Conservation (phyloP, 164 flowering plant genomes). For the Chimonanthus praecox region DNA sequence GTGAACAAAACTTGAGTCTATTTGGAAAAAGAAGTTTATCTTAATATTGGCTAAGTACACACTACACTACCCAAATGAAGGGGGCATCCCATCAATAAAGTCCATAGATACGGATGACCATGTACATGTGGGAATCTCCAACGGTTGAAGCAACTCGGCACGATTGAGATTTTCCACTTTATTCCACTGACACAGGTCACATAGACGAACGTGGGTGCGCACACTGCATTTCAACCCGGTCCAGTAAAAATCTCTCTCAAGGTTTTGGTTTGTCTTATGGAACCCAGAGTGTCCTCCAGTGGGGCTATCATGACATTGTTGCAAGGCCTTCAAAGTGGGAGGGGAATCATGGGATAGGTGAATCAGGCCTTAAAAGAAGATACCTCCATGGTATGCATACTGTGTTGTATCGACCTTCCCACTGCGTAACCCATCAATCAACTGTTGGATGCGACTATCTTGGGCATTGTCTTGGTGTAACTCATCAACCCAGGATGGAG, state of each 20-base stretch:
- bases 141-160: constrained; percentile 9
- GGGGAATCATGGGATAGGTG: background rate
- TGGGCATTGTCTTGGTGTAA: background rate
- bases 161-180: background rate
- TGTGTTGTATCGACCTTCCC: background rate
- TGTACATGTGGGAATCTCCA: constrained; percentile 2
- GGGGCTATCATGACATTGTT: background rate
- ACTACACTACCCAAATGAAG: background rate
- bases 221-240: background rate
- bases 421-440: background rate
- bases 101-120: constrained; percentile 14
- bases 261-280: no score
- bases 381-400: background rate
- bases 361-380: background rate
- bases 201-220: background rate
- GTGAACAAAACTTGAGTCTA: no score
- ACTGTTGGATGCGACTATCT: background rate
- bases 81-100: constrained; percentile 10
- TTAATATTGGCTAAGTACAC: no score
- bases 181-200: constrained; percentile 2
- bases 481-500: no score
- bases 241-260: background rate
- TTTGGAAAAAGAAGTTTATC: no score
- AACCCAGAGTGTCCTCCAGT: background rate
- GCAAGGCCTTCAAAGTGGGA: background rate